Percentiles rank a stretch among this genome's conserved stretches.
phyloP scores from a whole-genome alignment of 2,329 filamentous ascomycete species.

The Nigrospora sphaerica region DNA sequence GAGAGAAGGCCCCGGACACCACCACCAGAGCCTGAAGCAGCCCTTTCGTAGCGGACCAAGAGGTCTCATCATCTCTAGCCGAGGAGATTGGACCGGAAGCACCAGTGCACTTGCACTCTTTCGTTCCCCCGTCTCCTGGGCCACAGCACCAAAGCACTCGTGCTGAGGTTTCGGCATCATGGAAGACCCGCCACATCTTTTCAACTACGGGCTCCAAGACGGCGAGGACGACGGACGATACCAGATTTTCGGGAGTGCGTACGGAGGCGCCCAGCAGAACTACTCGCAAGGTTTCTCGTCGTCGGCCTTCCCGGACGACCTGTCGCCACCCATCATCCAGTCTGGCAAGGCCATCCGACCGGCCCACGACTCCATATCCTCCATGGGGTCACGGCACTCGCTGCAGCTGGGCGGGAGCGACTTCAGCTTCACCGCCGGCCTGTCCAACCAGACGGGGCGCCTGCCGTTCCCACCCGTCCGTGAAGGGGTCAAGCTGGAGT shows the following conservation, averaged over 20 bases:
- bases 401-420: background rate
- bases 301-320: slow-evolving; percentile 5
- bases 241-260: slow-evolving; percentile 11
- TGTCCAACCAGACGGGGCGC: slow-evolving; percentile 2
- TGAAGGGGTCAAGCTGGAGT: slow-evolving; percentile 10
- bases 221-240: slow-evolving; percentile 10
- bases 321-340: slow-evolving; percentile 7
- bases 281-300: slow-evolving; percentile 7
- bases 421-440: background rate
- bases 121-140: no score
- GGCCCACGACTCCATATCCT: background rate
- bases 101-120: no score
- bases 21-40: no score
- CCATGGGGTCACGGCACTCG: background rate
- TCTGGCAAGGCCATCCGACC: background rate
- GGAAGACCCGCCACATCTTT: slow-evolving; percentile 14
- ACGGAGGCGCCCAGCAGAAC: slow-evolving; percentile 4
- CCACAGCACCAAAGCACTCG: no score
- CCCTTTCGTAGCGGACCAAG: no score
- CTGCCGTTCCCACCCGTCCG: slow-evolving; percentile 6
- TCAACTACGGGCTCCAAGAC: slow-evolving; percentile 12
- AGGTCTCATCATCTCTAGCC: no score
- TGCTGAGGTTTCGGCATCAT: slow-evolving; percentile 4
- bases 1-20: no score
- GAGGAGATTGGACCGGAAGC: no score